A percentile compares a stretch with the other conserved stretches of the same genome.
phyloP scores from a whole-genome alignment of 2,329 filamentous ascomycete species.

The Fusarium armeniacum region DNA sequence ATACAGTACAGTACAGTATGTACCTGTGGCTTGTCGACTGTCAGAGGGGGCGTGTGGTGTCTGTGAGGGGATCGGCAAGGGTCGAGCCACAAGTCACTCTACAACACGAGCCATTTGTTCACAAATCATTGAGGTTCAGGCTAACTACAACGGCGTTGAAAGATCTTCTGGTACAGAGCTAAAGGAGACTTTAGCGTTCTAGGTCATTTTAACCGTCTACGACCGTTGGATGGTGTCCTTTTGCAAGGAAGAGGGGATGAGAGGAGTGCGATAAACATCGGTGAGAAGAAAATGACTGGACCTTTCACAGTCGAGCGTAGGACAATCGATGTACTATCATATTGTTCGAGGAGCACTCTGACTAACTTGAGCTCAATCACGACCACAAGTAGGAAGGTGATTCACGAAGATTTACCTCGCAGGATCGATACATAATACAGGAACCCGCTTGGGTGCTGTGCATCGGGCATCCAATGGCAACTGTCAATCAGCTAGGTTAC shows the following conservation, averaged over 20 bases:
- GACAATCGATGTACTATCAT: constrained; percentile 3
- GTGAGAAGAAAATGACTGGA: constrained; percentile 25
- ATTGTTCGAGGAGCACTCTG: background rate
- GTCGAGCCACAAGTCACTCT: constrained; percentile 50
- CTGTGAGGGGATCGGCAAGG: constrained; percentile 44
- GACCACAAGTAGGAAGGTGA: background rate
- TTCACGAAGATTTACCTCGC: constrained; percentile 14
- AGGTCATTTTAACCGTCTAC: constrained; percentile 12
- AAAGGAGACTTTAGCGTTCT: constrained; percentile 22
- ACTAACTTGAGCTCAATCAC: background rate
- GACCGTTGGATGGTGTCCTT: constrained; percentile 15
- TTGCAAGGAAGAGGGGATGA: constrained; percentile 1
- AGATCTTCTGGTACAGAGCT: constrained; percentile 30
- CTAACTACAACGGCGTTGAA: constrained; percentile 11
- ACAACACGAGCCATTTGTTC: constrained; percentile 33
- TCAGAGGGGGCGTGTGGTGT: constrained; percentile 38
- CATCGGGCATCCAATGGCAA: constrained; percentile 43
- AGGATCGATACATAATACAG: constrained; percentile 2
- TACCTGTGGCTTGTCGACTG: constrained; percentile 7
- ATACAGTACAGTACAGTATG: constrained; percentile 7
- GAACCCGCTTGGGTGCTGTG: constrained; percentile 27
- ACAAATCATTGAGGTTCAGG: constrained; percentile 11
- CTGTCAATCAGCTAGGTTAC: constrained; percentile 22
- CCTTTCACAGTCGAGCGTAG: background rate
- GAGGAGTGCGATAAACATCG: constrained; percentile 29